Base-by-base conservation (phyloP, 2,329 filamentous ascomycete genomes). In the Colletotrichum sp. region DNA sequence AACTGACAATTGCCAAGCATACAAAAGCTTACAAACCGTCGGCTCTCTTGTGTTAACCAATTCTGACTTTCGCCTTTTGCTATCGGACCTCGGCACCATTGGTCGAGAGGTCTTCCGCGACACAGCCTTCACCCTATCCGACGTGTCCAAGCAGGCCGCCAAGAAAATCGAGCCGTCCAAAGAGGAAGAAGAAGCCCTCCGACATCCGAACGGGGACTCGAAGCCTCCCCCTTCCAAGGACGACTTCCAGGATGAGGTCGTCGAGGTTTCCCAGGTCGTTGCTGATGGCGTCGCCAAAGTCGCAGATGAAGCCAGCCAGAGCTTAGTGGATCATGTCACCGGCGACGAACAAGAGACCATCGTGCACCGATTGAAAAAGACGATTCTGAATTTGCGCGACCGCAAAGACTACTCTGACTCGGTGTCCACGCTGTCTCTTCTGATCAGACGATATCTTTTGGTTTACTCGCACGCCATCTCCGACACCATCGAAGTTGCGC, bases 31-130 rank as follows among this genome's bases (percentile, higher is more conserved):
- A 64, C 94, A 93, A 74, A 98, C 96, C 0, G 92, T 99, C 1
- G 94, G 94, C 34, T 94, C 94, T 5, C 88, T 99, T n/a, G 90
- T 98, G 1, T 87, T 99, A 59, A 95, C 95, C 16, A 99, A 99
- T 82, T 93, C 94, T 0, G 96, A 98, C 81, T 98, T 99, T 83
- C 93, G 96, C 52, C 89, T 96, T 8, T 96, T 99, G 80, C 87
- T 98, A 60, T 92, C 93, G 13, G 96, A 99, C 80, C 85, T 98
- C 55, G 92, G 93, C 62, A 93, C 93, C 0, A 91, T 98, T 63
- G 94, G 94, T 15, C 92, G 94, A 57, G 94, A 98, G 82, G 93
- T 99, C 1, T 96, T 98, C 82, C 93, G 92, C 68, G 96, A 98
- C 80, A 96, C 96, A 4, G 95, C 96, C 0, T 93, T 95, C 77